Conservation (phyloP, 2,329 filamentous ascomycete species). For the Colletotrichum somersetense region DNA sequence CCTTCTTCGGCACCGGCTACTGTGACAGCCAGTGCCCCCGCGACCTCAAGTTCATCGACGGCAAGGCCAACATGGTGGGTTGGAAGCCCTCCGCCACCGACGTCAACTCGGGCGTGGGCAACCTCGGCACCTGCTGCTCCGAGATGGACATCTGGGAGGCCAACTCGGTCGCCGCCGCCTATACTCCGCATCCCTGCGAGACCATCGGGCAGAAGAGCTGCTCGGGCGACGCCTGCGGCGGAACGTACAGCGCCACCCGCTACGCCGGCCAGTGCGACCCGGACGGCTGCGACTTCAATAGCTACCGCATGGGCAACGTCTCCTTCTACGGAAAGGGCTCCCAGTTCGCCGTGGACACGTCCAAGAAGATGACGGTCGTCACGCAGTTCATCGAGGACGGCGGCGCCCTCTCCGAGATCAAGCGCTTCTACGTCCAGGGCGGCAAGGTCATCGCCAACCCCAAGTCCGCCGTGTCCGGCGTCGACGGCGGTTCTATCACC, state of each 20-base stretch:
- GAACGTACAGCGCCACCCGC: constrained; percentile 64
- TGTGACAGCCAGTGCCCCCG: constrained; percentile 66
- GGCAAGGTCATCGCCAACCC: constrained; percentile 70
- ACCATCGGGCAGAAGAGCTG: constrained; percentile 64
- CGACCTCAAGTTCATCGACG: constrained; percentile 70
- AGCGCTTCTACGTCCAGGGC: constrained; percentile 74
- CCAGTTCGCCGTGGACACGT: constrained; percentile 69
- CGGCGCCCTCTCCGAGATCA: constrained; percentile 71
- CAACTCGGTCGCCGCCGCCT: constrained; percentile 73
- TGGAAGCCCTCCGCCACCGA: constrained; percentile 66
- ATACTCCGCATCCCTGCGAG: constrained; percentile 75
- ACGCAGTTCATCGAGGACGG: constrained; percentile 69
- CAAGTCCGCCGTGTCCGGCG: constrained; percentile 54
- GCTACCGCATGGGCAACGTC: constrained; percentile 73
- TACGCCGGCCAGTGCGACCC: constrained; percentile 75
- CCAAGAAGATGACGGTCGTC: constrained; percentile 72
- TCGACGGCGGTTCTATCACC: constrained; percentile 64
- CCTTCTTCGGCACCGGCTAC: constrained; percentile 71
- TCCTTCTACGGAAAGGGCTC: constrained; percentile 70
- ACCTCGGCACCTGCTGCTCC: constrained; percentile 69
- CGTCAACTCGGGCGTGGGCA: constrained; percentile 64
- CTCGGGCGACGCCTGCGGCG: constrained; percentile 64
- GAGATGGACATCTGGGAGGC: constrained; percentile 76
- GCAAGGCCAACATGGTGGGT: constrained; percentile 65
- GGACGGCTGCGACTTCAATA: constrained; percentile 79